A percentile compares a stretch with the other conserved stretches of the same genome.
phyloP scores from a whole-genome alignment of 805 yeast genomes.

The Candida palmyrensis region DNA sequence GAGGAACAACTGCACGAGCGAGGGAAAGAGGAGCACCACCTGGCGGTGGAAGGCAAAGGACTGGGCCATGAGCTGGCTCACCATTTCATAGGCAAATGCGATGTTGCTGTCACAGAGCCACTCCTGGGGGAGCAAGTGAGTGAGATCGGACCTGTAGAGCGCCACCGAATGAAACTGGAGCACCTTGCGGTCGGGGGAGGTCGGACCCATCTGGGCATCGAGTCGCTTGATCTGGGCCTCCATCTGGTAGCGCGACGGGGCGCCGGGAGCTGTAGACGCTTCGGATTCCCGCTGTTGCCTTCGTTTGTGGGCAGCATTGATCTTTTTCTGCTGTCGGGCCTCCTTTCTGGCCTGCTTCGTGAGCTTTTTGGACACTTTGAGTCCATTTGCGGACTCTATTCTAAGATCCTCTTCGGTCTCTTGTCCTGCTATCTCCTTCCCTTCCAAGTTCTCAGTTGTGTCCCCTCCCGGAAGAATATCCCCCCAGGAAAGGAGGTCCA shows the following conservation, averaged over 20 bases:
- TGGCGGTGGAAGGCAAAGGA: conserved; percentile 13
- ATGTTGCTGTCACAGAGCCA: conserved; percentile 75
- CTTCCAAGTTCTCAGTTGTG: conserved; percentile 4
- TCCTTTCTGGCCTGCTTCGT: conserved; percentile 17
- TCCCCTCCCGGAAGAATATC: conserved; percentile 7
- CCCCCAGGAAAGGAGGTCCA: conserved; percentile 38
- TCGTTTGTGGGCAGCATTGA: conserved; percentile 12
- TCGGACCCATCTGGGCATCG: too few relatives aligned
- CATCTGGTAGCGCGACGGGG: conserved; percentile 8
- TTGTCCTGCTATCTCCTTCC: too few relatives aligned
- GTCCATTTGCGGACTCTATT: too few relatives aligned
- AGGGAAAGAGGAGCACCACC: conserved; percentile 44
- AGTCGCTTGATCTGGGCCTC: conserved; percentile 14
- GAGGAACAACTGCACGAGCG: conserved; percentile 57
- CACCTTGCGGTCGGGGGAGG: conserved; percentile 19
- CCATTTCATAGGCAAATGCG: conserved; percentile 54
- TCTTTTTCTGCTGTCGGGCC: conserved; percentile 16
- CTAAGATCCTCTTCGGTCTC: conserved; percentile 8
- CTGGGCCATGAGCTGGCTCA: conserved; percentile 18
- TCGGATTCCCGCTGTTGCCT: conserved; percentile 10
- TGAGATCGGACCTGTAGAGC: conserved; percentile 53
- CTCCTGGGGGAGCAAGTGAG: conserved; percentile 54
- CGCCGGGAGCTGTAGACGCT: not conserved
- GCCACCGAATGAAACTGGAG: conserved; percentile 54
- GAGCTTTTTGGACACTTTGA: conserved; percentile 7